Evolutionary conservation across 768 basidiomycete genomes (phyloP), one percentile per base, ranked within the genome.

Genomic region (Termitomyces sp.): DNA sequence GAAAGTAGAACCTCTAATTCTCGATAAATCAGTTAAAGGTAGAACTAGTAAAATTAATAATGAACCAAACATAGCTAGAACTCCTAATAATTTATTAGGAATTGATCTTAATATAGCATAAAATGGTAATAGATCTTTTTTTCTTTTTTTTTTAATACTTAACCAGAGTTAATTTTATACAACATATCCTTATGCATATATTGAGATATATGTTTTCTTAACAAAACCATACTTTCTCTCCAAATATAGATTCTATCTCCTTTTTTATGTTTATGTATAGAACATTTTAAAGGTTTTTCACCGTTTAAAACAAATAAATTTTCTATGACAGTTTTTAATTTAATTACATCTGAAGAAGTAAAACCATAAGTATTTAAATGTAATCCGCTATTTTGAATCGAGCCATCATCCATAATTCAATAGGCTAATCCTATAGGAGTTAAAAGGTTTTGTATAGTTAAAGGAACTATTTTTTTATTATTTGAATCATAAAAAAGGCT

Each of bases 31-130:
- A 16, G 46, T 47, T 47, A 47, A 47, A 47, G 24, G 46, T 27
- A 47, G 46, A 27, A 47, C 46, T 47, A 47, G 16, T 47, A 47
- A 51, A 34, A 34, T 51, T 51, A 51, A 36, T 51, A 51, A 36
- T 51, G 49, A 51, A 51, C 49, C 49, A 51, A 51, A 51, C 49
- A 51, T 51, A 34, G 49, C 49, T 20, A 51, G 50, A 51, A 51
- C 50, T 51, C 49, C 49, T 34, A 51, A 51, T n/a, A 50, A 50
- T 50, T 50, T 33, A 50, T 50, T 50, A 50, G 49, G 49, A 24
- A 34, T 50, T 50, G 49, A 50, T 34, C 49, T 50, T 50, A 50
- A 50, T 31, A 50, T 50, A 20, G 49, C 49, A 50, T 50, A 50
- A 36, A 50, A 50, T n/a, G 49, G 36, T 41, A 53, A 53, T 13